These are phyloP conservation scores for Rhodotorula sp. DNA, from an alignment of 1,284 basidiomycete genomes.

Conservation along the genomic window DNA sequence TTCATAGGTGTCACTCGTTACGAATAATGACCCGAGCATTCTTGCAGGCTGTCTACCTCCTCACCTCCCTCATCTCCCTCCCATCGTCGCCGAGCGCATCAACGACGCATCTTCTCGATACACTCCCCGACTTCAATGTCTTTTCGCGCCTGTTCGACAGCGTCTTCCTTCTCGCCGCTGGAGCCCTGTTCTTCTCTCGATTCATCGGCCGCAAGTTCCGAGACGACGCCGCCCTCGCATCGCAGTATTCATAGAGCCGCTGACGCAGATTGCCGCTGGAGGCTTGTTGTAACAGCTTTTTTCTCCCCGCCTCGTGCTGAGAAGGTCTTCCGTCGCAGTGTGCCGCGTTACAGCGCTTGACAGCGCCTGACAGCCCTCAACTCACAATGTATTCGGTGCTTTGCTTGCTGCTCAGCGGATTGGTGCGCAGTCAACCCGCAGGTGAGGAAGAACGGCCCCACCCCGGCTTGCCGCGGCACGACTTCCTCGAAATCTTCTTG, in stretches of 20 bases:
- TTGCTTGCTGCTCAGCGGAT: too few species aligned
- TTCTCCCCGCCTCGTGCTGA: too few species aligned
- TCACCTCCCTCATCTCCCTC: conserved; percentile 54
- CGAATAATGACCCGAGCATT: neutral
- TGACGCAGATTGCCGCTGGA: neutral
- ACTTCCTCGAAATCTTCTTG: too few species aligned
- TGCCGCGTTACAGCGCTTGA: too few species aligned
- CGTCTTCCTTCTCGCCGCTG: conserved; percentile 50
- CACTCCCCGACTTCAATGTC: conserved; percentile 52
- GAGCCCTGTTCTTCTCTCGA: conserved; percentile 43
- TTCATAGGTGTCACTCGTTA: neutral
- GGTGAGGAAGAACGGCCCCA: too few species aligned
- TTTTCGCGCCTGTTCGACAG: conserved; percentile 53
- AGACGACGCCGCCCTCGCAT: conserved; percentile 32
- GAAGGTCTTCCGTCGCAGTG: too few species aligned
- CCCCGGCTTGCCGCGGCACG: too few species aligned
- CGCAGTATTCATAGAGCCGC: conserved; percentile 22
- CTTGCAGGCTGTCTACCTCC: conserved; percentile 51
- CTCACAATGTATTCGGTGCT: too few species aligned
- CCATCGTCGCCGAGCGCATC: conserved; percentile 47
- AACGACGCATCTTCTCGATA: conserved; percentile 47
- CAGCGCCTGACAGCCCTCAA: too few species aligned
- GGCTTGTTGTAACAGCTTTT: neutral
- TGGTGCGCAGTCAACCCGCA: too few species aligned
- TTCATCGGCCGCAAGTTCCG: conserved; percentile 44